These are phyloP conservation scores for Quercus dentata DNA, from an alignment of 306 rosid genomes.

Conservation along the genomic window DNA sequence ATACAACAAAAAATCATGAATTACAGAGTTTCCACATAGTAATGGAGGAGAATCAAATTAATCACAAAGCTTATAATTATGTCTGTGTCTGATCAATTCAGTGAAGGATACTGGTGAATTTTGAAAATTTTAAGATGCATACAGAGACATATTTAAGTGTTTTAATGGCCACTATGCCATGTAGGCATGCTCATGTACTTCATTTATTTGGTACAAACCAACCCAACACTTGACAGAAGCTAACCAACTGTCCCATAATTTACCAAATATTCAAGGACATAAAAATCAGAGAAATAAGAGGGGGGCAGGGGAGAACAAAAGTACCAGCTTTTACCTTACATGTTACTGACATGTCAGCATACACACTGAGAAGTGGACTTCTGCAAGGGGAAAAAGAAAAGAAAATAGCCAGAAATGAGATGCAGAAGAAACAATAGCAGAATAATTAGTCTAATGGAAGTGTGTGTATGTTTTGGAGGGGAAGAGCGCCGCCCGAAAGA, in stretches of 20 bases:
- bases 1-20: slow-evolving; percentile 16
- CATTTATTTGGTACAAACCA: background rate
- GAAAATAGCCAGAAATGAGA: slow-evolving; percentile 15
- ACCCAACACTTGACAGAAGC: background rate
- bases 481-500: background rate
- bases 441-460: slow-evolving; percentile 15
- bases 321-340: slow-evolving; percentile 68
- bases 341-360: slow-evolving; percentile 94
- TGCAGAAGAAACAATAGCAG: background rate
- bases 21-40: background rate
- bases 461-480: too few species aligned
- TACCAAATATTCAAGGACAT: slow-evolving; percentile 3
- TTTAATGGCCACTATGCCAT: background rate
- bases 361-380: slow-evolving; percentile 92
- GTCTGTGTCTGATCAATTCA: background rate
- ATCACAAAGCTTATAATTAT: slow-evolving; percentile 11
- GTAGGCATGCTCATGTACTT: background rate
- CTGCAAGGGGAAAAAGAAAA: slow-evolving; percentile 49
- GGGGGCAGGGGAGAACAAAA: background rate
- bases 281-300: background rate
- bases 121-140: background rate
- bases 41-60: background rate
- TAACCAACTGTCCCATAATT: background rate
- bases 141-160: background rate
- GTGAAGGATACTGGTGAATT: background rate